Percentiles rank a stretch among this genome's conserved stretches.
Evolutionary conservation across 2,329 filamentous ascomycete species (phyloP).

Genomic region (Hawksworthiomyces lignivorus): DNA sequence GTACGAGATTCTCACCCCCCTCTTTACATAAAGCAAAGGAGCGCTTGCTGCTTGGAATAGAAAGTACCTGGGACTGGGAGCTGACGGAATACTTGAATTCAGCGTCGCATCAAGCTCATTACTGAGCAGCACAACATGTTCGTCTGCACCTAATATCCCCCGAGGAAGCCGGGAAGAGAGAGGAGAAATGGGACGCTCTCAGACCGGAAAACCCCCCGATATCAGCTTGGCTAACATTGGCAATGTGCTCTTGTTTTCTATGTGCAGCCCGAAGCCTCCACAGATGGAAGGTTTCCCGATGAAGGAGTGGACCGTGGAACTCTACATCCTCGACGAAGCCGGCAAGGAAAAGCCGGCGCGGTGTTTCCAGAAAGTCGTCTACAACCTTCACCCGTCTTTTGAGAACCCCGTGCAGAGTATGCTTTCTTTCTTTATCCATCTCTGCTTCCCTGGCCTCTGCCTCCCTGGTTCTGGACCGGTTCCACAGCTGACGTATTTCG

Average conservation of each 20-base stretch:
- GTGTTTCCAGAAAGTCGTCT: slow-evolving; percentile 86
- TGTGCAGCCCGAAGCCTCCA: slow-evolving; percentile 64
- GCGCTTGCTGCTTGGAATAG: too few relatives aligned
- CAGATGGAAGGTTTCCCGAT: slow-evolving; percentile 84
- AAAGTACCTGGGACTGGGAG: neutral
- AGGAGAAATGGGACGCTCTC: neutral
- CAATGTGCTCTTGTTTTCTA: neutral
- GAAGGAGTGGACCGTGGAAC: slow-evolving; percentile 82
- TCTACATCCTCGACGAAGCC: slow-evolving; percentile 77
- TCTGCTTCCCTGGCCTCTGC: neutral
- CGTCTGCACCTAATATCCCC: slow-evolving; percentile 5
- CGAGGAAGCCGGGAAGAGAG: neutral
- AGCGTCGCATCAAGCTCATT: slow-evolving; percentile 86
- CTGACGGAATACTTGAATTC: slow-evolving; percentile 31
- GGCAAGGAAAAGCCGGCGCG: slow-evolving; percentile 76
- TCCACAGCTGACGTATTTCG: too few relatives aligned
- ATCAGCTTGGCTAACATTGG: neutral
- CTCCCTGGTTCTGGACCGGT: neutral
- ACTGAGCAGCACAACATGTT: slow-evolving; percentile 88
- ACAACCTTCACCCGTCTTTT: slow-evolving; percentile 91
- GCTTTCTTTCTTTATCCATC: slow-evolving; percentile 26
- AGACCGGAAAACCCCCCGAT: neutral
- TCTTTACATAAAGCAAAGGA: too few relatives aligned
- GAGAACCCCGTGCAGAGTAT: slow-evolving; percentile 77
- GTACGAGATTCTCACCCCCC: slow-evolving; percentile 14